A percentile compares a stretch with the other conserved stretches of the same genome.
phyloP scores from a whole-genome alignment of 179 eudicot genomes.

The Beta macrorhiza region DNA sequence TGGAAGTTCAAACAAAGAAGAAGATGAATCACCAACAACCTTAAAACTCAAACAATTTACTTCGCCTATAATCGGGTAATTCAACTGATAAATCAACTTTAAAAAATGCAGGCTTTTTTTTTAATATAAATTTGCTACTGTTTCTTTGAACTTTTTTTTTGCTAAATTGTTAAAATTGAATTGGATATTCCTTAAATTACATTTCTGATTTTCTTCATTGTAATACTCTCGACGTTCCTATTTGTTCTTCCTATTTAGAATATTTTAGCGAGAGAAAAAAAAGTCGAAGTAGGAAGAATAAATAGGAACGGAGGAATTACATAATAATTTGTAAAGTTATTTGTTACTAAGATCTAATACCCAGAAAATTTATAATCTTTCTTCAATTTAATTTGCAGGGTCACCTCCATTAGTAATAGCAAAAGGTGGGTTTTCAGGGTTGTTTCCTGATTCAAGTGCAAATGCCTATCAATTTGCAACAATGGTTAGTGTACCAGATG shows the following conservation, averaged over 20 bases:
- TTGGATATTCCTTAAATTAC: background rate
- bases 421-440: constrained; percentile 87
- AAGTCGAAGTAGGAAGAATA: too few species aligned
- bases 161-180: background rate
- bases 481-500: constrained; percentile 41
- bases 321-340: too few species aligned
- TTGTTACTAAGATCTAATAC: background rate
- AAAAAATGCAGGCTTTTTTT: too few species aligned
- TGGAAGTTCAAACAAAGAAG: background rate
- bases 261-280: too few species aligned
- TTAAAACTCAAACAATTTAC: background rate
- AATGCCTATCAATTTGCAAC: constrained; percentile 50
- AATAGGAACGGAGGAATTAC: too few species aligned
- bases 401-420: constrained; percentile 48
- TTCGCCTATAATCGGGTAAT: too few species aligned
- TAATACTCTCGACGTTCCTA: background rate
- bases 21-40: background rate
- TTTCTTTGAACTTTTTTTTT: background rate
- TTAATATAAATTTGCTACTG: too few species aligned
- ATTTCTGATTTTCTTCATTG: too few species aligned
- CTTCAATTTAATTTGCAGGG: constrained; percentile 46
- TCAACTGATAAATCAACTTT: too few species aligned
- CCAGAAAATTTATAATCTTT: background rate
- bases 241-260: too few species aligned
- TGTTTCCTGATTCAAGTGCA: constrained; percentile 77